phyloP scores from a whole-genome alignment of 192 early-diverging fungal genomes.

The Coemansia sp. region DNA sequence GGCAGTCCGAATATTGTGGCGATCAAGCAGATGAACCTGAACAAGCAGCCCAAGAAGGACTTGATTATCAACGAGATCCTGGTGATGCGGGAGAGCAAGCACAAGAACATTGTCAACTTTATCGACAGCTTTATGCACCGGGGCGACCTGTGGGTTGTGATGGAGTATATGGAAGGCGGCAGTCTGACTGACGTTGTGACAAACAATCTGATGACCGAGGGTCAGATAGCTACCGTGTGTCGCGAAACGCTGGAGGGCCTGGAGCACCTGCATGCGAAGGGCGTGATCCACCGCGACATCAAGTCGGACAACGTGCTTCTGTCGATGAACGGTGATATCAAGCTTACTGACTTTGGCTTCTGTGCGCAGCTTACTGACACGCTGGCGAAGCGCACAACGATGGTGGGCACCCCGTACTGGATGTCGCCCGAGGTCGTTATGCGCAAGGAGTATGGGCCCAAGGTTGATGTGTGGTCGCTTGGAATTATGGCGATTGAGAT shows the following conservation, averaged over 20 bases:
- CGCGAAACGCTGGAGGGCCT: constrained; percentile 81
- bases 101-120: constrained; percentile 95
- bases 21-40: constrained; percentile 96
- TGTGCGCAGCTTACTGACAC: constrained; percentile 82
- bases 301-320: constrained; percentile 84
- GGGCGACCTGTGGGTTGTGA: constrained; percentile 89
- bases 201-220: constrained; percentile 85
- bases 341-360: constrained; percentile 90
- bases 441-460: constrained; percentile 86
- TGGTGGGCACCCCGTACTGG: constrained; percentile 93
- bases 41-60: constrained; percentile 95
- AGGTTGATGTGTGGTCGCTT: constrained; percentile 97
- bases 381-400: constrained; percentile 77
- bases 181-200: constrained; percentile 91
- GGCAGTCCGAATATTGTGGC: constrained; percentile 71
- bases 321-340: constrained; percentile 73
- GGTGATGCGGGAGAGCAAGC: constrained; percentile 84
- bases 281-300: constrained; percentile 85
- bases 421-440: constrained; percentile 98
- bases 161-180: constrained; percentile 98
- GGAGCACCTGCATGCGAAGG: constrained; percentile 69
- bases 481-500: constrained; percentile 99
- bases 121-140: constrained; percentile 82
- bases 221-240: constrained; percentile 89
- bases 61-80: constrained; percentile 93